Evolutionary conservation across 148 eudicot species (phyloP).

Genomic region (Rhododendron ferrugineum): DNA sequence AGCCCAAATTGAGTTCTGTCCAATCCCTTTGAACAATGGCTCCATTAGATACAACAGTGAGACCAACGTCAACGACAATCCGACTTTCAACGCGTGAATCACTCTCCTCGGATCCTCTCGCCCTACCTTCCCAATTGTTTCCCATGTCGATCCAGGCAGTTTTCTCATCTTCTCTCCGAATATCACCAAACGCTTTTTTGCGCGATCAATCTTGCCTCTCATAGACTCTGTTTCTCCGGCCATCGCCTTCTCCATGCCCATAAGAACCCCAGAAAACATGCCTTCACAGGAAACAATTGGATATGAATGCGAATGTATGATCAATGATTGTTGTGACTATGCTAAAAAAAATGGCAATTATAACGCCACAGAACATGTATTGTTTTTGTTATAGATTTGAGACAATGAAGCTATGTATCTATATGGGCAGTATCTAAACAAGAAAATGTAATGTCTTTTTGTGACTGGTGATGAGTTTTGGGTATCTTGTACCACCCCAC

Average conservation of each 20-base stretch:
- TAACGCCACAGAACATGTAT: background rate
- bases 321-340: constrained; percentile 9
- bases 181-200: background rate
- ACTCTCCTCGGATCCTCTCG: constrained; percentile 68
- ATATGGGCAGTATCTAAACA: background rate
- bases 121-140: constrained; percentile 48
- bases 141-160: constrained; percentile 25
- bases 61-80: constrained; percentile 66
- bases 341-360: background rate
- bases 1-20: constrained; percentile 84
- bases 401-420: background rate
- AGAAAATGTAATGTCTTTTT: background rate
- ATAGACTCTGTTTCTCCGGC: background rate
- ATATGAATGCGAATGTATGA: background rate
- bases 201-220: constrained; percentile 8
- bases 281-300: background rate
- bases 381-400: background rate
- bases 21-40: constrained; percentile 64
- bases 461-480: background rate
- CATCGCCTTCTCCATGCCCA: constrained; percentile 4
- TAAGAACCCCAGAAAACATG: constrained; percentile 1
- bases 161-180: constrained; percentile 16
- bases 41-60: constrained; percentile 70
- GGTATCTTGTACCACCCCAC: background rate
- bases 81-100: constrained; percentile 79